Conservation (phyloP, 306 rosid genomes). For the Dicorynia guianensis region DNA sequence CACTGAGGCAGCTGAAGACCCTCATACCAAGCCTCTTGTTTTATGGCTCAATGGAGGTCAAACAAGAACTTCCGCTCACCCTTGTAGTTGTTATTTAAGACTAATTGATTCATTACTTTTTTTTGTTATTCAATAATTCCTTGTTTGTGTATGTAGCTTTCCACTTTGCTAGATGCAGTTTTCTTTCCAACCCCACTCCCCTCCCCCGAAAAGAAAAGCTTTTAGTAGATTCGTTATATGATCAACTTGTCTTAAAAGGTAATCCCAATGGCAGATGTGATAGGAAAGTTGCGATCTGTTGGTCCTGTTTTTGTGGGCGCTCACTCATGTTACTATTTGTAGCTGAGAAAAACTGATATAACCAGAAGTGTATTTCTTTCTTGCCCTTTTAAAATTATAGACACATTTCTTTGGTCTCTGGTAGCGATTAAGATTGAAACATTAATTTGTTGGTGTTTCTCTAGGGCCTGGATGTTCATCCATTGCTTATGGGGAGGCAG, state of each 20-base stretch:
- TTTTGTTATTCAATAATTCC: background rate
- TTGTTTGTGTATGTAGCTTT: background rate
- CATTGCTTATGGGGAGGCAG: constrained; percentile 85
- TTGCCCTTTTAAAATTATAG: no score
- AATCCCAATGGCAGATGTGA: no score
- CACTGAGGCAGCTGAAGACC: constrained; percentile 59
- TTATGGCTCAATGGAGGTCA: constrained; percentile 82
- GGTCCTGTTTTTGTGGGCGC: background rate
- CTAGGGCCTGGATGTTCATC: constrained; percentile 97
- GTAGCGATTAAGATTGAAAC: background rate
- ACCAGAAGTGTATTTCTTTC: no score
- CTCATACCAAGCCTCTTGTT: constrained; percentile 67
- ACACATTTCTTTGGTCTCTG: background rate
- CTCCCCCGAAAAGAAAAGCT: no score
- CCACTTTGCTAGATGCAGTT: background rate
- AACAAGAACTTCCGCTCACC: background rate
- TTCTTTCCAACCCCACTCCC: background rate
- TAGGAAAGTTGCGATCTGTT: background rate
- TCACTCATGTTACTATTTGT: no score
- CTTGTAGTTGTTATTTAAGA: background rate
- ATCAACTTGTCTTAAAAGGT: background rate
- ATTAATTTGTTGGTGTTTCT: constrained; percentile 16
- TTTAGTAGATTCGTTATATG: background rate
- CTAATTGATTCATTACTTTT: background rate
- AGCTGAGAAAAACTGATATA: no score